Base-by-base conservation (phyloP, 2,329 filamentous ascomycete species). In the Xylariaceae sp. region DNA sequence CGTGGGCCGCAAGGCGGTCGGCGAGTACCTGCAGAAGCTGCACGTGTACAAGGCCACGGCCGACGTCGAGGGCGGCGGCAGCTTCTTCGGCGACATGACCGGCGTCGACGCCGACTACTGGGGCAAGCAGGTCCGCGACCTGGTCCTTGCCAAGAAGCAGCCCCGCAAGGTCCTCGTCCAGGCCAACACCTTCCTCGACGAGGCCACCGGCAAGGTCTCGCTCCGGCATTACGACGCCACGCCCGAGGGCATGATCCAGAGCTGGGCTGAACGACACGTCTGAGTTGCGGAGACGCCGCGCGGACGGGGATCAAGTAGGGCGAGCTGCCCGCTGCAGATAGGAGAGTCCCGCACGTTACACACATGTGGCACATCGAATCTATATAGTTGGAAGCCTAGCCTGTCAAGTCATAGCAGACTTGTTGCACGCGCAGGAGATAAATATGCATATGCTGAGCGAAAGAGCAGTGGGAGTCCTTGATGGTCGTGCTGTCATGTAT, bases 111-210 rank as follows among this genome's bases (percentile, higher is more conserved):
- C 77, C 33, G 80, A 85, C 24, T 95, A 85, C 65, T 95, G 86
- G 75, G 87, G 82, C 35, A 77, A 75, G 44, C 82, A 81, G 61
- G 76, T 95, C 17, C 72, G 90, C 36, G 76, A 83, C 29, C 73
- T 84, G 39, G 83, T 90, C 16, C 60, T 90, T 26, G 68, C 71
- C 49, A 83, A 85, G 60, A 86, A 86, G 64, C 82, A 84, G 60
- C 83, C 84, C n/a, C 67, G 83, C 39, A 89, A 89, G 67, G 81
- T 95, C 28, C 95, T 94, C 64, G 87, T 95, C 34, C 89, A 95
- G 65, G 87, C 86, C 39, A 96, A 94, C 59, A 95, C 90, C 0
- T 72, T 80, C 36, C 54, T 92, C 25, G 76, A 82, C 41, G 71
- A 76, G 56, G 63, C 71, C 10, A 75, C 72, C 1, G 85, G 83